These are phyloP conservation scores for Hordeum pubiflorum DNA, from an alignment of 202 grass and related monocot genomes.

Conservation along the genomic window DNA sequence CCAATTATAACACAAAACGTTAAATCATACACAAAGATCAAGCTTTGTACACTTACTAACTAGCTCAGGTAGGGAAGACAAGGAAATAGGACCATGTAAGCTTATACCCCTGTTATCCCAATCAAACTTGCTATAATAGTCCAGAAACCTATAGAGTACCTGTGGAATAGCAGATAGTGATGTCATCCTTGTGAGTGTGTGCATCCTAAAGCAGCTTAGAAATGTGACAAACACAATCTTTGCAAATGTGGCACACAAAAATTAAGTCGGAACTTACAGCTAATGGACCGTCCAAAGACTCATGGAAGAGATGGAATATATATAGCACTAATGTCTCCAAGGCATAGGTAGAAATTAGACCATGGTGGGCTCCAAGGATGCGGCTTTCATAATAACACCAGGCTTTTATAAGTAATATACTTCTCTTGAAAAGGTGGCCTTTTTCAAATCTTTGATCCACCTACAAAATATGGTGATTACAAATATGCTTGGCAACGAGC, in stretches of 20 bases:
- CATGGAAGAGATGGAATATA: constrained; percentile 80
- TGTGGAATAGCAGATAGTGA: constrained; percentile 30
- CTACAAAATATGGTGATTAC: constrained; percentile 35
- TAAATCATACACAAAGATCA: constrained; percentile 7
- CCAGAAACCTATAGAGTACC: constrained; percentile 88
- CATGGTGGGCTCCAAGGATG: constrained; percentile 94
- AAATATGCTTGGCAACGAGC: not conserved
- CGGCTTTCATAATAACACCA: constrained; percentile 98
- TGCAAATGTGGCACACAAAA: constrained; percentile 1
- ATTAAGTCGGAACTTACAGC: constrained; percentile 40
- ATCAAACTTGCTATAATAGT: constrained; percentile 91
- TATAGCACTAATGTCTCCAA: constrained; percentile 82
- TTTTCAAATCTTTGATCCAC: constrained; percentile 67
- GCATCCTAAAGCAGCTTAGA: constrained; percentile 14
- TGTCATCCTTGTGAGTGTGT: not conserved
- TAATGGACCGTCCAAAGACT: constrained; percentile 63
- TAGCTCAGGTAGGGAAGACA: constrained; percentile 73
- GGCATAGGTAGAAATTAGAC: constrained; percentile 90
- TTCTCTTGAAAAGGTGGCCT: constrained; percentile 66
- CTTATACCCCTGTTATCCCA: constrained; percentile 76
- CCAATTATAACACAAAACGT: not conserved
- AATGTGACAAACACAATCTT: not conserved
- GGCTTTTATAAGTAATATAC: constrained; percentile 93
- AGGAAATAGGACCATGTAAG: constrained; percentile 58
- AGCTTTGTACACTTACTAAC: constrained; percentile 49